Base-by-base conservation (phyloP, 176 grass and related monocot genomes). In the Phoenix dactylifera region DNA sequence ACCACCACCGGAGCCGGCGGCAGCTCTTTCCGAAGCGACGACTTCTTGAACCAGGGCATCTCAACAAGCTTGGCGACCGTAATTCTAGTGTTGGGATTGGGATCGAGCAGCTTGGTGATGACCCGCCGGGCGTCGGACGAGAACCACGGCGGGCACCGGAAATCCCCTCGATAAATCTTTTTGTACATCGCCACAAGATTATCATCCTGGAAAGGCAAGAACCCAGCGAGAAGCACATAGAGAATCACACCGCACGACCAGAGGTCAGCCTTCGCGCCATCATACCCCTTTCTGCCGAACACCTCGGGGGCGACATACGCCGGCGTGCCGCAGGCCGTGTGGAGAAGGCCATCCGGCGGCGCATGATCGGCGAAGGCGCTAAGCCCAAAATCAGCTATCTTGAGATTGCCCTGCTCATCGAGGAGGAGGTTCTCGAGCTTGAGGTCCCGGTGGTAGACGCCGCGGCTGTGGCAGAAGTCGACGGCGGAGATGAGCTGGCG, bases 271-370 rank as follows among this genome's bases (percentile, higher is more conserved):
- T 68, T 68, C 0, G 26, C 51, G 12, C 65, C 65, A 29, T 56
- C 65, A 52, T 68, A 68, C n/a, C 65, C 65, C 65, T 55, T 68
- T 39, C 55, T 68, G 10, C 65, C 52, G 52, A 68, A 55, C 65
- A 68, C 65, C 65, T 68, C 65, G 16, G 65, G 65, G 26, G 65
- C 65, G 65, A 68, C 65, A 26, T 68, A 68, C n/a, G 65, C 65
- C 26, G 65, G 65, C 52, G 65, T 68, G 26, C 65, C 65, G 52
- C 65, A 68, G 65, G 65, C 65, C 17, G 65, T 68, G 65, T 68
- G 52, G 52, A 68, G 26, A 52, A 68, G 65, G n/a, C 52, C 65
- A 28, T 68, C 65, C 16, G 65, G 65, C 16, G 28, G 28, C 7
- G 23, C 52, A 28, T 68, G 52, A 4, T 68, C 52, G 18, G 65